These are phyloP conservation scores for Ophiostoma sp. DNA, from an alignment of 2,329 filamentous ascomycete genomes.

Conservation along the genomic window DNA sequence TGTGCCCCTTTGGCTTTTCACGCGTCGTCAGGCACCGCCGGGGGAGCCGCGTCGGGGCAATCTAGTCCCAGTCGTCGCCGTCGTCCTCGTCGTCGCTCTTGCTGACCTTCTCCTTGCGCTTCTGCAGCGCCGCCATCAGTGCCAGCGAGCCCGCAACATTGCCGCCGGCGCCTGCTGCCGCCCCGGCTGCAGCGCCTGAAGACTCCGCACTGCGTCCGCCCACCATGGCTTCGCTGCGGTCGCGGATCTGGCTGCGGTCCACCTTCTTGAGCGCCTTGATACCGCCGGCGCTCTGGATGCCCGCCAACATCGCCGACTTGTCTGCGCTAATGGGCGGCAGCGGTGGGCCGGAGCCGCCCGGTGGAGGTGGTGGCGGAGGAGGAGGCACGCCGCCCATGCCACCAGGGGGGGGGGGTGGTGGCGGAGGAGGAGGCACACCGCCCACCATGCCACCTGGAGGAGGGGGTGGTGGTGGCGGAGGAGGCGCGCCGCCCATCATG, in stretches of 20 bases:
- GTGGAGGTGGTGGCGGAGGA: conserved; percentile 50
- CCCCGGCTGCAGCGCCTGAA: conserved; percentile 44
- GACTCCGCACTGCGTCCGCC: conserved; percentile 43
- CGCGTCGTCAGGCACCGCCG: conserved; percentile 13
- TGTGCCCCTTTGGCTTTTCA: background rate
- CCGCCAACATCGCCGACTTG: conserved; percentile 60
- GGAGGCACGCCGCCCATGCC: conserved; percentile 39
- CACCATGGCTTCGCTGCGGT: conserved; percentile 62
- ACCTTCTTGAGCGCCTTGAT: conserved; percentile 70
- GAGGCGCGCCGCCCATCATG: conserved; percentile 30
- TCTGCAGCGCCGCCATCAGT: conserved; percentile 68
- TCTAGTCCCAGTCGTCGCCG: conserved; percentile 27
- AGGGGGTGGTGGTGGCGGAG: conserved; percentile 30
- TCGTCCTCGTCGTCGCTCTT: conserved; percentile 51
- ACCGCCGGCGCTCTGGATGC: conserved; percentile 66
- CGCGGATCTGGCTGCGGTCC: conserved; percentile 61
- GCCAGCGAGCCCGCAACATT: conserved; percentile 76
- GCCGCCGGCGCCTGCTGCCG: conserved; percentile 63
- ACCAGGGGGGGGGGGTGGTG: conserved; percentile 41
- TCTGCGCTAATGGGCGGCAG: conserved; percentile 41
- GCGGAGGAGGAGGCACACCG: conserved; percentile 35
- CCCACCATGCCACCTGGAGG: conserved; percentile 36
- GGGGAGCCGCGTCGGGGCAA: background rate
- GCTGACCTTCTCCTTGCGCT: conserved; percentile 89
- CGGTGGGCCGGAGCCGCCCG: conserved; percentile 41